Percentiles rank a stretch among this genome's conserved stretches.
phyloP scores from a whole-genome alignment of 768 basidiomycete species.

The Mycena polygramma region DNA sequence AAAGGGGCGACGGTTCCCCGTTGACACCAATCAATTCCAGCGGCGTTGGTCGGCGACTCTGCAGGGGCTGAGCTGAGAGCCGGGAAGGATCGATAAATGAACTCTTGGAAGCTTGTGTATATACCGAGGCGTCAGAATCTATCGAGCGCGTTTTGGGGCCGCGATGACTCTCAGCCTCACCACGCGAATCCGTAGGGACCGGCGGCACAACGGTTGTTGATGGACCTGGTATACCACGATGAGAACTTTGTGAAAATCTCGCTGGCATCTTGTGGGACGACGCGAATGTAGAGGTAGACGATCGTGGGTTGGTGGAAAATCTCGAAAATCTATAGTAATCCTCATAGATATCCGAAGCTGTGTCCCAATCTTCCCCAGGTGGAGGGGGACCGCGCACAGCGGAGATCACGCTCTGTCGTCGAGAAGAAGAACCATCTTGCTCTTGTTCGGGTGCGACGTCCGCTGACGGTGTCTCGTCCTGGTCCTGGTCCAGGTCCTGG shows the following conservation, averaged over 20 bases:
- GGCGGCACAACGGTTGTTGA: conserved; percentile 26
- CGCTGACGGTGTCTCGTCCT: conserved; percentile 18
- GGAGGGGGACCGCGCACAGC: conserved; percentile 5
- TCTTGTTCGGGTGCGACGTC: conserved; percentile 25
- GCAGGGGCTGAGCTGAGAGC: conserved; percentile 22
- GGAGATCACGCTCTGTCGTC: conserved; percentile 20
- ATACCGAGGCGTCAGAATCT: conserved; percentile 53
- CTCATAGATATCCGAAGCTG: conserved; percentile 81
- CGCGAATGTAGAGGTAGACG: conserved; percentile 34
- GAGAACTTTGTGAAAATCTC: conserved; percentile 49
- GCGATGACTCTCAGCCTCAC: conserved; percentile 14
- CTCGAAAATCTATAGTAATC: conserved; percentile 79
- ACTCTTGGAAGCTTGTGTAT: conserved; percentile 49
- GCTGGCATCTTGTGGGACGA: conserved; percentile 43
- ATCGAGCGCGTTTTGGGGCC: conserved; percentile 41
- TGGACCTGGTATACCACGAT: conserved; percentile 19
- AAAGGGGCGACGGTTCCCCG: conserved; percentile 48
- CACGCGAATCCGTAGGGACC: conserved; percentile 29
- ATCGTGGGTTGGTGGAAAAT: conserved; percentile 61
- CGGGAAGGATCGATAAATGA: conserved; percentile 28
- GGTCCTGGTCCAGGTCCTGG: not conserved
- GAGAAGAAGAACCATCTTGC: conserved; percentile 10
- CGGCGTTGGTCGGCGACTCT: conserved; percentile 46
- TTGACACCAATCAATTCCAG: conserved; percentile 40
- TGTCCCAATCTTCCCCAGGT: conserved; percentile 68